Conservation (phyloP, 2,329 filamentous ascomycete species). For the Fusarium sterilihyphosum region DNA sequence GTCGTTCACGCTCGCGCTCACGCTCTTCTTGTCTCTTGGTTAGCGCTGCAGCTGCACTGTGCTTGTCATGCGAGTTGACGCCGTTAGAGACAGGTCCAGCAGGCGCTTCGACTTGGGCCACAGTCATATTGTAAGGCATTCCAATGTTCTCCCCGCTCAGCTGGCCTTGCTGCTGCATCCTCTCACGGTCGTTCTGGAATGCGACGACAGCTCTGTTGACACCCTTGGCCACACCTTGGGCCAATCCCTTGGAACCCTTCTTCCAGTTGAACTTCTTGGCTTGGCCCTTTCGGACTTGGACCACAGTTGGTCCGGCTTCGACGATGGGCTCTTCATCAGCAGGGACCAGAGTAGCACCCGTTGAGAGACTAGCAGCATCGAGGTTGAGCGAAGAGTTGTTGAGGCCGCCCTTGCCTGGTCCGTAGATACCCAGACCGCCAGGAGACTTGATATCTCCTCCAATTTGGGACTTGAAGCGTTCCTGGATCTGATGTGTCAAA, state of each 20-base stretch:
- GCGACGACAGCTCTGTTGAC: constrained; percentile 91
- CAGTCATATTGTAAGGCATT: constrained; percentile 76
- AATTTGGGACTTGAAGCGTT: constrained; percentile 85
- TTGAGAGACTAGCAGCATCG: constrained; percentile 63
- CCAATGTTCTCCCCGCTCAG: constrained; percentile 72
- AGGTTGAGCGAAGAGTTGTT: constrained; percentile 62
- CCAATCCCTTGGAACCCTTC: constrained; percentile 92
- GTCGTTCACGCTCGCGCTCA: constrained; percentile 54
- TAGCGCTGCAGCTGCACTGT: constrained; percentile 35
- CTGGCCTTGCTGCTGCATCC: constrained; percentile 60
- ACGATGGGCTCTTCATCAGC: constrained; percentile 73
- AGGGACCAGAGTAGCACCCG: constrained; percentile 67
- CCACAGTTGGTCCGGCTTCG: constrained; percentile 86
- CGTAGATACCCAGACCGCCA: constrained; percentile 68
- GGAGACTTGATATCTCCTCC: constrained; percentile 60
- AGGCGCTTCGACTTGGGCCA: constrained; percentile 63
- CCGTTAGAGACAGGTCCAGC: constrained; percentile 46
- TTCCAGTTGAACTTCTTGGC: constrained; percentile 99
- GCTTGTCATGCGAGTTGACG: constrained; percentile 29
- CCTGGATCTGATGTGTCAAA: constrained; percentile 92
- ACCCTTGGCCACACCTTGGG: constrained; percentile 93
- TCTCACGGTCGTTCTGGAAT: constrained; percentile 69
- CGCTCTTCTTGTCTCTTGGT: constrained; percentile 44
- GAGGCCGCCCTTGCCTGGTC: constrained; percentile 61
- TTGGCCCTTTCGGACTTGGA: constrained; percentile 94